These are phyloP conservation scores for Phytophthora pseudosyringae DNA, from an alignment of 352 stramenopile genomes.

Conservation along the genomic window DNA sequence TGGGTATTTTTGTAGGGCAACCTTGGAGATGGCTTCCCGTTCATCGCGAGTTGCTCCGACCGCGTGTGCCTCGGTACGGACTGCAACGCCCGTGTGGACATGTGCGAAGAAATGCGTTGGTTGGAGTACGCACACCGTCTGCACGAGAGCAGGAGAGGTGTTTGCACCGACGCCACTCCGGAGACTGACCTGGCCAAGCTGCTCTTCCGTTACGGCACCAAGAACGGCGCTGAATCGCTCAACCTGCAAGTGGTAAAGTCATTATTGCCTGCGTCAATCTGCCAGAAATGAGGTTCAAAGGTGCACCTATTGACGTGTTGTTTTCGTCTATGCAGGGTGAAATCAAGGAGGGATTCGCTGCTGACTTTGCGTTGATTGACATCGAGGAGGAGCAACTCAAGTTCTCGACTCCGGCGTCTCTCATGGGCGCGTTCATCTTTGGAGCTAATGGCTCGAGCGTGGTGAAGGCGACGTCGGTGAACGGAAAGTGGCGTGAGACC, in stretches of 20 bases:
- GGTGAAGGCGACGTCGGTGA: slow-evolving; percentile 75
- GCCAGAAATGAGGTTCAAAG: neutral
- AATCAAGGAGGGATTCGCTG: slow-evolving; percentile 67
- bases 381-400: slow-evolving; percentile 77
- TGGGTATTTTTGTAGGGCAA: slow-evolving; percentile 48
- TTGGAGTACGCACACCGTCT: slow-evolving; percentile 79
- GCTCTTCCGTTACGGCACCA: slow-evolving; percentile 73
- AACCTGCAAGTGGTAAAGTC: slow-evolving; percentile 69
- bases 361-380: slow-evolving; percentile 78
- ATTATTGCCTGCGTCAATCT: neutral
- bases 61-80: slow-evolving; percentile 77
- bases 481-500: slow-evolving; percentile 71
- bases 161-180: slow-evolving; percentile 59
- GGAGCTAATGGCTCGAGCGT: slow-evolving; percentile 73
- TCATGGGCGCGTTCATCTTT: slow-evolving; percentile 77
- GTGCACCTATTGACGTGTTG: slow-evolving; percentile 2
- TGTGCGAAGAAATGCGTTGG: slow-evolving; percentile 88
- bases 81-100: slow-evolving; percentile 83
- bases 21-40: slow-evolving; percentile 72
- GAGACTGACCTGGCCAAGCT: slow-evolving; percentile 70
- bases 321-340: slow-evolving; percentile 48
- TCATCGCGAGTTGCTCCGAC: slow-evolving; percentile 68
- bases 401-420: slow-evolving; percentile 57
- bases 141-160: slow-evolving; percentile 65
- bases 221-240: slow-evolving; percentile 66